Base-by-base conservation (phyloP, 768 basidiomycete species). In the Termitomyces heimii region DNA sequence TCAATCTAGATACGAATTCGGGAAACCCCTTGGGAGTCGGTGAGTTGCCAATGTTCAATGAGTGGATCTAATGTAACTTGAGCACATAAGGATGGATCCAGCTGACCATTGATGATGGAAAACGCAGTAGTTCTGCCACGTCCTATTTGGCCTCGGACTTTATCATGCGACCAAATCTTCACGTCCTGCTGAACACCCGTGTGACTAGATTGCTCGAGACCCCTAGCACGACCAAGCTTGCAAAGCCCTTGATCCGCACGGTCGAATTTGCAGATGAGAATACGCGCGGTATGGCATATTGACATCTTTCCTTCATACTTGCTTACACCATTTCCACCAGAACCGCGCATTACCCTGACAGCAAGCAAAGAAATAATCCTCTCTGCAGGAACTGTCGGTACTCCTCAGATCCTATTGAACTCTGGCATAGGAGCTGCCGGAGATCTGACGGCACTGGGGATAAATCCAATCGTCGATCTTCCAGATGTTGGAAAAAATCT, bases 1-100 rank as follows among this genome's bases (percentile, higher is more conserved):
- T 67, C 59, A 76, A 75, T 58, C 34, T 65, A 14, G 80, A 81
- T 61, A 67, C 68, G 55, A 78, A 79, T 58, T 70, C 72, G 26
- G 79, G 80, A 14, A 66, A 62, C 10, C 70, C 71, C 0, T 54
- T 78, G 7, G 80, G 80, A 4, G 50, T 78, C 39, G 72, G 78
- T 77, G 34, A 51, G 71, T 57, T 34, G 32, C 4, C 37, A 55
- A 44, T 60, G 64, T 29, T 5, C 4, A 13, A 28, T 52, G 60
- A 20, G 55, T 53, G 8, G 4, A 50, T 16, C 32, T 13, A 13
- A 48, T 31, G 14, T 8, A 24, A 34, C 16, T 35, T 16, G 6
- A 5, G 59, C 62, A 40, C 37, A 26, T 53, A 53, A 54, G 65
- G 62, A 5, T 65, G 59, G 57, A 31, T 60, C 10, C 63, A 57